Percentiles rank a stretch among this genome's conserved stretches.
phyloP scores from a whole-genome alignment of 2,329 filamentous ascomycete genomes.

The Pleoardoris graminearum region DNA sequence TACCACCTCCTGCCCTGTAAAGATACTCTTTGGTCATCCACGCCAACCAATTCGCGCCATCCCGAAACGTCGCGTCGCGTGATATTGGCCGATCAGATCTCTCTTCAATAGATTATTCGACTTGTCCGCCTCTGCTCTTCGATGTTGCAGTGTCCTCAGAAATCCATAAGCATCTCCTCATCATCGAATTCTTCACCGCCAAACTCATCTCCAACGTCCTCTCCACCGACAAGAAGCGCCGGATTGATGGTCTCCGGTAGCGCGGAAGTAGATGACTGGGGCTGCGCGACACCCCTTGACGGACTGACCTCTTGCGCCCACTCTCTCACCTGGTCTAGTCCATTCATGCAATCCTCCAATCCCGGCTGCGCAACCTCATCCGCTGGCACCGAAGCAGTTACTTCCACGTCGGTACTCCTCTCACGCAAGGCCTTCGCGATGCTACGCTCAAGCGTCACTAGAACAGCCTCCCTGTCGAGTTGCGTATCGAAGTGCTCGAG shows the following conservation, averaged over 20 bases:
- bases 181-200: conserved; percentile 8
- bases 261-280: neutral
- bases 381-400: neutral
- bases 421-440: conserved; percentile 12
- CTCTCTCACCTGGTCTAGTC: neutral
- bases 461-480: conserved; percentile 11
- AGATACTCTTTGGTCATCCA: no score
- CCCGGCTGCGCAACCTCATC: neutral
- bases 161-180: neutral
- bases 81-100: no score
- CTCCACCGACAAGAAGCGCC: conserved; percentile 17
- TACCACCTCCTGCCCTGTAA: no score
- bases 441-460: conserved; percentile 17
- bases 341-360: neutral
- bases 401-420: neutral
- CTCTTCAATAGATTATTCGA: no score
- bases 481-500: conserved; percentile 15
- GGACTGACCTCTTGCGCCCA: neutral
- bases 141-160: no score
- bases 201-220: conserved; percentile 23
- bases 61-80: no score
- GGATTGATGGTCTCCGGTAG: neutral
- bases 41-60: no score
- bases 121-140: no score
- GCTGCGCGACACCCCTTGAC: neutral